phyloP scores from a whole-genome alignment of 805 yeast species.

The Candida hungchunana region DNA sequence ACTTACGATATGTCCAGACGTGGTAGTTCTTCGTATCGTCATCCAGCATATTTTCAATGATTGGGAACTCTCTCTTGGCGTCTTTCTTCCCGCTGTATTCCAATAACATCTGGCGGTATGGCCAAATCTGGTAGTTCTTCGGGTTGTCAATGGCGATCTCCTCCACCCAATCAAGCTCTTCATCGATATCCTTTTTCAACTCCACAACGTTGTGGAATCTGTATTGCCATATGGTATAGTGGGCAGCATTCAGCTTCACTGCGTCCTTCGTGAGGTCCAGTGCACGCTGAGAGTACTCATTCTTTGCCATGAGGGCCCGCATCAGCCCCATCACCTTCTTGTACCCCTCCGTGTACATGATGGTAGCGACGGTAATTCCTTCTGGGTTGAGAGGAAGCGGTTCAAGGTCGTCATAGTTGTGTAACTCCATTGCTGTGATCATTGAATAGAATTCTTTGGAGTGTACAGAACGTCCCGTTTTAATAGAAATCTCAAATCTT shows the following conservation, averaged over 20 bases:
- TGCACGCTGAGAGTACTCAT: slow-evolving; percentile 71
- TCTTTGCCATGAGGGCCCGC: slow-evolving; percentile 50
- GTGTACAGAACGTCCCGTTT: too few relatives aligned
- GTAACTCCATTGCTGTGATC: too few relatives aligned
- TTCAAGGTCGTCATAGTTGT: slow-evolving; percentile 37
- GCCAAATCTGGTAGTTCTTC: slow-evolving; percentile 97
- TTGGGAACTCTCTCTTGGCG: slow-evolving; percentile 56
- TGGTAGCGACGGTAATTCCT: slow-evolving; percentile 51
- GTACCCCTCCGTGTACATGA: slow-evolving; percentile 72
- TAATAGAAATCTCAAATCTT: too few relatives aligned
- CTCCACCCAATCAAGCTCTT: slow-evolving; percentile 80
- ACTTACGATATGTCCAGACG: slow-evolving; percentile 90
- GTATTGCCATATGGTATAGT: slow-evolving; percentile 86
- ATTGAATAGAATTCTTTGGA: too few relatives aligned
- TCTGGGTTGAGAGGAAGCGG: slow-evolving; percentile 41
- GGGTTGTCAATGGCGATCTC: slow-evolving; percentile 68
- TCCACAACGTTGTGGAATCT: slow-evolving; percentile 47
- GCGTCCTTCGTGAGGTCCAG: slow-evolving; percentile 59
- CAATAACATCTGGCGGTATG: slow-evolving; percentile 71
- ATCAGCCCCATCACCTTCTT: slow-evolving; percentile 54
- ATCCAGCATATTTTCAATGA: slow-evolving; percentile 62
- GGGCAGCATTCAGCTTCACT: slow-evolving; percentile 75
- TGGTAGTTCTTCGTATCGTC: slow-evolving; percentile 91
- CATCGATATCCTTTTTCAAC: slow-evolving; percentile 33
- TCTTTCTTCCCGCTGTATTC: slow-evolving; percentile 33